Conservation (phyloP, 1,139 yeast species). For the Yamadazyma epiphylla region DNA sequence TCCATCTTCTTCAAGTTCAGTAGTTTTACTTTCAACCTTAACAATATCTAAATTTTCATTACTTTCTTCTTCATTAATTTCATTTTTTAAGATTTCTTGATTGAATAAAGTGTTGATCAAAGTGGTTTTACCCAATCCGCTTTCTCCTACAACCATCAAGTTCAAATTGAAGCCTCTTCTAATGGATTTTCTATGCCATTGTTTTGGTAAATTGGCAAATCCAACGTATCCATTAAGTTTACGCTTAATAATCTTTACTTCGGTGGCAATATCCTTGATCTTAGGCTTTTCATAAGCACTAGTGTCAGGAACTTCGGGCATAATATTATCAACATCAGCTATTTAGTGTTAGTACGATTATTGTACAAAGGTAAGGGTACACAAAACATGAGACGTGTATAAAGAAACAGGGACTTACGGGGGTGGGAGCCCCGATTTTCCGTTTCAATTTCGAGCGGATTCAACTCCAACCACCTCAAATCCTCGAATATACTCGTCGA, state of each 20-base stretch:
- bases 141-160: slow-evolving; percentile 85
- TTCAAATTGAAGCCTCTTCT: slow-evolving; percentile 93
- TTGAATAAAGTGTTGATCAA: slow-evolving; percentile 89
- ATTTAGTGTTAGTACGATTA: slow-evolving; percentile 6
- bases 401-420: too few relatives aligned
- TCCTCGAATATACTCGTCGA: too few relatives aligned
- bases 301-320: slow-evolving; percentile 16
- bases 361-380: too few relatives aligned
- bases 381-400: too few relatives aligned
- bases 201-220: slow-evolving; percentile 96
- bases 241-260: slow-evolving; percentile 65
- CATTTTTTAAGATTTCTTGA: slow-evolving; percentile 51
- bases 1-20: slow-evolving; percentile 89
- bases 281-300: slow-evolving; percentile 12
- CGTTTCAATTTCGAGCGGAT: too few relatives aligned
- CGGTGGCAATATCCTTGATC: slow-evolving; percentile 21
- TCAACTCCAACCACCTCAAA: background rate
- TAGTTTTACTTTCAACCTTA: slow-evolving; percentile 58
- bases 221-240: slow-evolving; percentile 93
- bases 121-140: slow-evolving; percentile 93
- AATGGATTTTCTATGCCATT: slow-evolving; percentile 95
- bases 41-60: slow-evolving; percentile 19
- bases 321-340: slow-evolving; percentile 15
- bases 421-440: too few relatives aligned
- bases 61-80: slow-evolving; percentile 14